phyloP scores from a whole-genome alignment of 1,284 basidiomycete genomes.

The Moesziomyces sp. region DNA sequence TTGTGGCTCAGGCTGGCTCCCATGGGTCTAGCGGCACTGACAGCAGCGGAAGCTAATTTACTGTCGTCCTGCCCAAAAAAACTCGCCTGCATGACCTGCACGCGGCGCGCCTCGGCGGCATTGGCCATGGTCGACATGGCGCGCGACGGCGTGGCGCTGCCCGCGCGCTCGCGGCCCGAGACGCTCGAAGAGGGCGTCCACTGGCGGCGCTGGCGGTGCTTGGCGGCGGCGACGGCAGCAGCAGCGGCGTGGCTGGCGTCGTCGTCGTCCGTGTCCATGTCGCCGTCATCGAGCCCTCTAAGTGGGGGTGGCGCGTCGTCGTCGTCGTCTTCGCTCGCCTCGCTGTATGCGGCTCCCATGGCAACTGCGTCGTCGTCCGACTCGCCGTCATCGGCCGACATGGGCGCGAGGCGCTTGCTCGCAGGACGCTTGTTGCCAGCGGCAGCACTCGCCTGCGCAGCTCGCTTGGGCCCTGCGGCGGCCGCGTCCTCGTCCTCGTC shows the following conservation, averaged over 20 bases:
- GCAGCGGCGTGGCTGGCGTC: constrained; percentile 32
- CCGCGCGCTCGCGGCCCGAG: constrained; percentile 31
- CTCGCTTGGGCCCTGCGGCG: constrained; percentile 3
- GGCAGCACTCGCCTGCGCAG: constrained; percentile 14
- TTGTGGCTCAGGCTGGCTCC: constrained; percentile 40
- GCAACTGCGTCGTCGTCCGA: constrained; percentile 21
- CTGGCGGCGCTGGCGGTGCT: constrained; percentile 36
- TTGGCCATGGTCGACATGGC: constrained; percentile 47
- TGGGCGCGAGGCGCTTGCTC: constrained; percentile 33
- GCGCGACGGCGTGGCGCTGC: constrained; percentile 41
- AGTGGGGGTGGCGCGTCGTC: constrained; percentile 52
- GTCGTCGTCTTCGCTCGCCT: constrained; percentile 26
- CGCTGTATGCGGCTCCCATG: constrained; percentile 14
- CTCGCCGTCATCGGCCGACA: constrained; percentile 20
- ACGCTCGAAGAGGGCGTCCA: constrained; percentile 36
- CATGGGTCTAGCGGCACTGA: constrained; percentile 43
- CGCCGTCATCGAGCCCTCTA: constrained; percentile 39
- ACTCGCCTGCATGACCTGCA: constrained; percentile 68
- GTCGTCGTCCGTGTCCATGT: constrained; percentile 45
- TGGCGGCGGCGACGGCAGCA: constrained; percentile 31
- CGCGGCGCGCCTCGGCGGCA: constrained; percentile 53
- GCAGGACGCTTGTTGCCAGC: constrained; percentile 33
- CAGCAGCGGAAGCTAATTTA: constrained; percentile 53
- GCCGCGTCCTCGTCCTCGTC: constrained; percentile 55
- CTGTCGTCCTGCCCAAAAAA: constrained; percentile 66